Evolutionary conservation across 148 eudicot genomes (phyloP).

Genomic region (Cornus florida): DNA sequence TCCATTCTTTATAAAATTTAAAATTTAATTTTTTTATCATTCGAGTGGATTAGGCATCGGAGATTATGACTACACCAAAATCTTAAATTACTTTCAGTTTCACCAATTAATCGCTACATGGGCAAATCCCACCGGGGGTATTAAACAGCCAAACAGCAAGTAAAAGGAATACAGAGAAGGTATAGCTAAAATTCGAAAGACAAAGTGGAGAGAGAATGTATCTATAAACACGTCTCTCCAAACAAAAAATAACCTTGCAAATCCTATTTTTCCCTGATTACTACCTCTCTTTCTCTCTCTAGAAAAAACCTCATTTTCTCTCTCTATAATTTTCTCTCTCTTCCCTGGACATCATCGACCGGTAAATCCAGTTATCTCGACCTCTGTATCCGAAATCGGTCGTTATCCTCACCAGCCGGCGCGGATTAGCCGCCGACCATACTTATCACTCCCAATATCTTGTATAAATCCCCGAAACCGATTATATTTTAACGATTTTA

Average conservation of each 20-base stretch:
- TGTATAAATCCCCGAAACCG: not conserved
- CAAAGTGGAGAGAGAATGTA: not conserved
- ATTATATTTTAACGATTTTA: not conserved
- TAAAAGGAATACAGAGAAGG: too few species aligned
- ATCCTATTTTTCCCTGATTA: conserved; percentile 18
- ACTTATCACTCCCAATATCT: conserved; percentile 10
- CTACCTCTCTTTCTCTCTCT: conserved; percentile 10
- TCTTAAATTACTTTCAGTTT: too few species aligned
- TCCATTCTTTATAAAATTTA: too few species aligned
- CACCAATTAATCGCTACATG: too few species aligned
- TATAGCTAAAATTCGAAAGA: not conserved
- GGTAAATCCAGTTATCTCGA: conserved; percentile 47
- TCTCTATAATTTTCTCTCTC: conserved; percentile 12
- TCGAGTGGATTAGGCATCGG: too few species aligned
- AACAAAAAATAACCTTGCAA: conserved; percentile 8
- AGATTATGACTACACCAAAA: too few species aligned
- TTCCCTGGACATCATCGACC: conserved; percentile 22
- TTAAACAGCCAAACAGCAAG: not conserved
- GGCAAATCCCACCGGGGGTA: too few species aligned
- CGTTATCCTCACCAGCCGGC: conserved; percentile 20
- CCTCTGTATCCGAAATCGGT: conserved; percentile 15
- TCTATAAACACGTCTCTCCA: conserved; percentile 13
- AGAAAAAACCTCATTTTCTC: conserved; percentile 3
- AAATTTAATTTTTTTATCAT: too few species aligned
- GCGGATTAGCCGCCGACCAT: conserved; percentile 11